These are phyloP conservation scores for Allium cepa DNA, from an alignment of 106 monocot genomes.

Conservation along the genomic window DNA sequence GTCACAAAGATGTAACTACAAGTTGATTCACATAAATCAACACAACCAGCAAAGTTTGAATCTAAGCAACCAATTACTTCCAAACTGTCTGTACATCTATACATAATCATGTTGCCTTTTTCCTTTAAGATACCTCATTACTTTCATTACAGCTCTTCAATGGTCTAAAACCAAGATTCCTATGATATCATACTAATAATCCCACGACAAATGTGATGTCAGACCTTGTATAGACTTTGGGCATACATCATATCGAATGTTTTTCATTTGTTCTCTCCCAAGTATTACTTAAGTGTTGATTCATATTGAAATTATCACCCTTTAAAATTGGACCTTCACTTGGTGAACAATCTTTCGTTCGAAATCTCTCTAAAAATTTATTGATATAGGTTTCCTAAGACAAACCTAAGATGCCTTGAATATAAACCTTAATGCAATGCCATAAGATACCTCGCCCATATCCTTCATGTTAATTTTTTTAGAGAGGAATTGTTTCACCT, in stretches of 20 bases:
- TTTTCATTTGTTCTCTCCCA: slow-evolving; percentile 5
- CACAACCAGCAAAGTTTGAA: slow-evolving; percentile 4
- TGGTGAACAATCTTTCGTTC: slow-evolving; percentile 8
- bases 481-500: slow-evolving; percentile 2
- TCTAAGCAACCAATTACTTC: background rate
- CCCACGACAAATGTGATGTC: slow-evolving; percentile 10
- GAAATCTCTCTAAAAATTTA: slow-evolving; percentile 5
- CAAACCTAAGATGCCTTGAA: background rate
- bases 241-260: slow-evolving; percentile 11
- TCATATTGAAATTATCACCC: slow-evolving; percentile 3
- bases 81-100: background rate
- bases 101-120: slow-evolving; percentile 12
- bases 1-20: slow-evolving; percentile 1
- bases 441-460: slow-evolving; percentile 7
- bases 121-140: slow-evolving; percentile 10
- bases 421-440: slow-evolving; percentile 6
- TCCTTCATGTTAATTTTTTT: slow-evolving; percentile 3
- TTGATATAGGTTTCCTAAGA: slow-evolving; percentile 6
- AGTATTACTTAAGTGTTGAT: background rate
- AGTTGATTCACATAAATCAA: slow-evolving; percentile 8
- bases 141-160: slow-evolving; percentile 7
- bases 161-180: slow-evolving; percentile 1
- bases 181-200: slow-evolving; percentile 4
- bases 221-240: background rate
- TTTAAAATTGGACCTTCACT: slow-evolving; percentile 5